Evolutionary conservation across 345 rosid genomes (phyloP).

Genomic region (Eutrema heterophyllum): DNA sequence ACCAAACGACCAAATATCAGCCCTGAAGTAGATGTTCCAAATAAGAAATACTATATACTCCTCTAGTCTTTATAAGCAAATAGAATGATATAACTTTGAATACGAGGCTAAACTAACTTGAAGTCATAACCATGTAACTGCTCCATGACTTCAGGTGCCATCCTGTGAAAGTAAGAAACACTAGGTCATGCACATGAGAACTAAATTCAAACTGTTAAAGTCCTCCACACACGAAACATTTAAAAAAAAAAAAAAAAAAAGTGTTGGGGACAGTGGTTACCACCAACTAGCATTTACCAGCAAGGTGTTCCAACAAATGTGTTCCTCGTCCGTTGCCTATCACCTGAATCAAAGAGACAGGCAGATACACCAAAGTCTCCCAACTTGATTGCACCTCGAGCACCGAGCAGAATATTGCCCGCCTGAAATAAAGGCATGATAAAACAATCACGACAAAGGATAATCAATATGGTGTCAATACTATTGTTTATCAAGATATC

Average conservation of each 20-base stretch:
- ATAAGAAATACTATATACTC: constrained; percentile 23
- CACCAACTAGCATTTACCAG: constrained; percentile 48
- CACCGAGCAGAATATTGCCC: constrained; percentile 82
- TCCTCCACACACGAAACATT: not conserved
- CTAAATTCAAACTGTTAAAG: not conserved
- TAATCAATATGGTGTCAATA: not conserved
- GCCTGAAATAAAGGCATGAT: constrained; percentile 48
- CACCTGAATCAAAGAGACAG: constrained; percentile 97
- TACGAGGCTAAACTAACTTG: constrained; percentile 49
- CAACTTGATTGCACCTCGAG: constrained; percentile 76
- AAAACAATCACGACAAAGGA: not conserved
- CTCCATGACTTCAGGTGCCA: constrained; percentile 99
- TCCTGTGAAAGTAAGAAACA: constrained; percentile 47
- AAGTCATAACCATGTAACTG: constrained; percentile 97
- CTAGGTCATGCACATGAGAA: not conserved
- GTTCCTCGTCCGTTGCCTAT: constrained; percentile 95
- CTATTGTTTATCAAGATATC: not conserved
- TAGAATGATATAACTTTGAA: constrained; percentile 2
- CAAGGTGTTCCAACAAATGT: constrained; percentile 99
- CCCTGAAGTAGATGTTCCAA: constrained; percentile 50
- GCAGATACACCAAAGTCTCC: constrained; percentile 99
- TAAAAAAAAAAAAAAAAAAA: not conserved
- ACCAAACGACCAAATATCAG: constrained; percentile 99
- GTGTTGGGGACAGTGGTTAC: not conserved
- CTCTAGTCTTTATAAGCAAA: not conserved